Conservation (phyloP, 2,329 filamentous ascomycete genomes). For the Podosphaera fusca region DNA sequence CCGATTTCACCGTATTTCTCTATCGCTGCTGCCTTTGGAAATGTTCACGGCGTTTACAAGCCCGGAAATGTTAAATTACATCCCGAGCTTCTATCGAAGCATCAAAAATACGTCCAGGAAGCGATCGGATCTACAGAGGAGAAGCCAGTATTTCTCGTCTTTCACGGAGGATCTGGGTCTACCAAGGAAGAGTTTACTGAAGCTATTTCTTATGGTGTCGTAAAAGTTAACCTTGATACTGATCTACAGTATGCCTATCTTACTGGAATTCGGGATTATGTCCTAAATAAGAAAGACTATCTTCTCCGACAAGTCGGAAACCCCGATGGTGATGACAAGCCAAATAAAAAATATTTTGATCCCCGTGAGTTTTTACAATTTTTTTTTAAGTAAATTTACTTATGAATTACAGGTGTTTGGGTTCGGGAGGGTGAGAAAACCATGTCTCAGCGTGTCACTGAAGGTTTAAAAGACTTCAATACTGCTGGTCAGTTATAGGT, state of each 20-base stretch:
- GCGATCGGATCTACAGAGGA: constrained; percentile 46
- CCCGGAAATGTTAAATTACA: constrained; percentile 92
- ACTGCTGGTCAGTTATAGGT: constrained; percentile 49
- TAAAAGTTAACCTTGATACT: constrained; percentile 99
- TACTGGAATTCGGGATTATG: constrained; percentile 78
- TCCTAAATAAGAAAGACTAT: constrained; percentile 90
- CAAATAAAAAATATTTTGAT: constrained; percentile 92
- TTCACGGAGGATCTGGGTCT: constrained; percentile 93
- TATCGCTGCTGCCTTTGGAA: constrained; percentile 93
- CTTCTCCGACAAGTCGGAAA: constrained; percentile 71
- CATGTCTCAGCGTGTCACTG: constrained; percentile 61
- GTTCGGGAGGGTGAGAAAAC: constrained; percentile 93
- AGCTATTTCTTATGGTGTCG: constrained; percentile 79
- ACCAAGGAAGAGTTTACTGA: constrained; percentile 73
- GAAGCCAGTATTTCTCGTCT: constrained; percentile 97
- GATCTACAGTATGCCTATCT: constrained; percentile 94
- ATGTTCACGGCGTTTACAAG: constrained; percentile 98
- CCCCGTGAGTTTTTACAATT: constrained; percentile 8
- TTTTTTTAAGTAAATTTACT: not conserved
- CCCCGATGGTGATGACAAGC: constrained; percentile 88
- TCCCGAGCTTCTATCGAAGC: constrained; percentile 87
- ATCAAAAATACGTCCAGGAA: constrained; percentile 78
- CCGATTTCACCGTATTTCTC: constrained; percentile 90
- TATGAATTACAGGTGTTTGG: constrained; percentile 36
- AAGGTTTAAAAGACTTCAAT: constrained; percentile 83